Evolutionary conservation across 2,329 filamentous ascomycete species (phyloP).

Genomic region (Aureobasidium sp.): DNA sequence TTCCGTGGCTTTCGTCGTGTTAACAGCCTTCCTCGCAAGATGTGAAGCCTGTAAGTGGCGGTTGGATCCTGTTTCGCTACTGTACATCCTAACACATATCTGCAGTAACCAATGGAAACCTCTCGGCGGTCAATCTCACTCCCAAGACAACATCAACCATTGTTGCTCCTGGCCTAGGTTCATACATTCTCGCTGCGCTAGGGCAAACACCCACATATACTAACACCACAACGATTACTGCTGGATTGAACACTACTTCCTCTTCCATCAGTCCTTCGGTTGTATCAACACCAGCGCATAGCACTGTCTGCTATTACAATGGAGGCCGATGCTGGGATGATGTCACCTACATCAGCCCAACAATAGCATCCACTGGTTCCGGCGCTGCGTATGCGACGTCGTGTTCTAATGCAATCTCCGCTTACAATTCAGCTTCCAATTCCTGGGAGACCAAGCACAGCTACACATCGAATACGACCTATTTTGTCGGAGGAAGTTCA

Average conservation of each 20-base stretch:
- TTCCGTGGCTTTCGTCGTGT: background rate
- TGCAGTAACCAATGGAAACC: background rate
- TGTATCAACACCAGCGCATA: background rate
- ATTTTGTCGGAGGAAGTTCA: conserved; percentile 14
- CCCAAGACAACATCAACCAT: background rate
- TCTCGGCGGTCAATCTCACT: background rate
- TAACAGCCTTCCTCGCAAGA: background rate
- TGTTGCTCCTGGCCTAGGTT: background rate
- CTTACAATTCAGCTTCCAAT: conserved; percentile 6
- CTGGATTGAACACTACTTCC: background rate
- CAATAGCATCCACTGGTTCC: background rate
- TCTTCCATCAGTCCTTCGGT: background rate
- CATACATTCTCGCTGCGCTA: conserved; percentile 8
- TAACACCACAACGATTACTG: background rate
- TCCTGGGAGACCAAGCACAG: conserved; percentile 8
- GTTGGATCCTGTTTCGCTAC: background rate
- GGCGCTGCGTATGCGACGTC: conserved; percentile 7
- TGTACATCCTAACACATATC: background rate
- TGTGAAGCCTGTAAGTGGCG: conserved; percentile 10
- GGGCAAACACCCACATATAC: background rate
- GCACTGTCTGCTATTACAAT: background rate
- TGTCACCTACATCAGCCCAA: background rate
- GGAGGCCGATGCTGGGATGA: background rate
- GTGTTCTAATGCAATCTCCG: background rate
- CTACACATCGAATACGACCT: background rate